phyloP scores from a whole-genome alignment of 176 grass and related monocot species.

The Oropetium thomaeum region DNA sequence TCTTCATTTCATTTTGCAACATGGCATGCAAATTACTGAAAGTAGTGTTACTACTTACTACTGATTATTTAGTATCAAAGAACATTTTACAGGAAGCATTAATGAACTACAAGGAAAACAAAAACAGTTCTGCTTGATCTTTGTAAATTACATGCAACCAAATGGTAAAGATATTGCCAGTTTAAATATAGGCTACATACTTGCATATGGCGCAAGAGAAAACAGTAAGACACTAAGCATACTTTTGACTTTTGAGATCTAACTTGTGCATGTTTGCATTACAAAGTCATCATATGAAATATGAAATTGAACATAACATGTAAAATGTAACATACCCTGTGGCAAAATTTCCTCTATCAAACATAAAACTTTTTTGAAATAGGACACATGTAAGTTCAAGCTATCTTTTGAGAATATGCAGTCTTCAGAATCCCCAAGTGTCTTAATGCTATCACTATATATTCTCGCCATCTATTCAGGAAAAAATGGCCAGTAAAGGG shows the following conservation, averaged over 20 bases:
- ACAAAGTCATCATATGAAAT: not conserved
- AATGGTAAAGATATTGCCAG: not conserved
- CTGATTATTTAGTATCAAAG: not conserved
- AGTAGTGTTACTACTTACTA: not conserved
- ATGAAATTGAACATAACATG: not conserved
- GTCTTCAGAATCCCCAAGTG: conserved; percentile 30
- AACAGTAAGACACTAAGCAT: not conserved
- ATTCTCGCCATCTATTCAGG: conserved; percentile 44
- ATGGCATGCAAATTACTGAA: conserved; percentile 1
- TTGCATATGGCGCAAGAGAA: not conserved
- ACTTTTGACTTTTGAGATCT: not conserved
- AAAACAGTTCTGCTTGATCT: not conserved
- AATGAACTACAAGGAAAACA: conserved; percentile 2
- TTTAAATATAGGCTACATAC: not conserved
- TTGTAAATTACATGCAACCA: conserved; percentile 9
- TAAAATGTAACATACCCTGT: conserved; percentile 38
- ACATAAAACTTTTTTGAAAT: conserved; percentile 49
- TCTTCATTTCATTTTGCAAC: not conserved
- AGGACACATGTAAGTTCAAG: conserved; percentile 41
- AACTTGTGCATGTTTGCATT: not conserved
- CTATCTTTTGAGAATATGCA: conserved; percentile 42
- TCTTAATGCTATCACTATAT: conserved; percentile 45
- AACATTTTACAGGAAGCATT: not conserved
- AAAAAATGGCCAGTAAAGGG: conserved; percentile 12
- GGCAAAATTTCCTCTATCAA: conserved; percentile 48